Conservation (phyloP, 176 grass and related monocot genomes). For the Pharus latifolius region DNA sequence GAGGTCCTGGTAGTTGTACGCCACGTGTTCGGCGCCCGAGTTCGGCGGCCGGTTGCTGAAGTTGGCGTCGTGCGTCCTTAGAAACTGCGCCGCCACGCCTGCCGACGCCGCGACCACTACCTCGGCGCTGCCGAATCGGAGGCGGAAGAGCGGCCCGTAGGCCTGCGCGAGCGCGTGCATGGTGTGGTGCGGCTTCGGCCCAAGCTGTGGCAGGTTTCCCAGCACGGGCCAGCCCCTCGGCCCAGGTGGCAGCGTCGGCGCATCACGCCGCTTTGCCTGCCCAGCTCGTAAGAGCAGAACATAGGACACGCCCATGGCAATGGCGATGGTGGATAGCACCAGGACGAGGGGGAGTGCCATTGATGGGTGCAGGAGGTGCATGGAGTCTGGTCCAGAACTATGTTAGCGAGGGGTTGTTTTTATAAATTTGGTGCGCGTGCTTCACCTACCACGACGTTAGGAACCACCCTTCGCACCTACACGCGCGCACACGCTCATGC, state of each 20-base stretch:
- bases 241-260: slow-evolving; percentile 29
- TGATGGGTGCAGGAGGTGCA: background rate
- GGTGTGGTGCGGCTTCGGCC: slow-evolving; percentile 52
- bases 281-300: background rate
- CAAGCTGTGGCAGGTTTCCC: slow-evolving; percentile 68
- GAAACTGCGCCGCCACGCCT: slow-evolving; percentile 36
- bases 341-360: background rate
- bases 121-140: slow-evolving; percentile 42
- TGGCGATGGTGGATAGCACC: background rate
- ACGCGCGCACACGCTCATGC: no score
- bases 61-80: slow-evolving; percentile 54
- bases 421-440: no score
- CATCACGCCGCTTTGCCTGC: background rate
- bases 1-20: slow-evolving; percentile 82
- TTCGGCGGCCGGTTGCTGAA: slow-evolving; percentile 55
- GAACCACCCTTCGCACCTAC: no score
- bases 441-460: no score
- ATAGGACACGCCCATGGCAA: background rate
- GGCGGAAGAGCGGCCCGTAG: slow-evolving; percentile 53
- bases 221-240: slow-evolving; percentile 69
- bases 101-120: slow-evolving; percentile 53
- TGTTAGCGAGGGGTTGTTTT: no score
- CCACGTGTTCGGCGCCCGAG: slow-evolving; percentile 60
- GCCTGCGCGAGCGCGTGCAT: slow-evolving; percentile 33
- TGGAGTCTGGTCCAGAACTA: no score